Percentiles rank a stretch among this genome's conserved stretches.
Conservation (phyloP, 306 rosid genomes). For the Abrus pulchellus region DNA sequence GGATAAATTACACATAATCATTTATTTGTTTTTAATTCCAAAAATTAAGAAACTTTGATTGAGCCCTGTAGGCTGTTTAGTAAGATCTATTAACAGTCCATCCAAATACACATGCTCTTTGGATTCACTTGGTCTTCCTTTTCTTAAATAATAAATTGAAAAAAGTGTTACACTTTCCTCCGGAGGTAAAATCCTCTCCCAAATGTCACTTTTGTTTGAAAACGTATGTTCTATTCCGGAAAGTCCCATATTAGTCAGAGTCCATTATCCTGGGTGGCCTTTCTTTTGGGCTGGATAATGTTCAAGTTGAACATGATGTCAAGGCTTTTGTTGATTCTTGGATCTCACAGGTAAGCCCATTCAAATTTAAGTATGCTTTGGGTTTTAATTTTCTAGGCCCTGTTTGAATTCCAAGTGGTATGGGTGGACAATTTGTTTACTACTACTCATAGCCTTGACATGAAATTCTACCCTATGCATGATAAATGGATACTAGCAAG, state of each 20-base stretch:
- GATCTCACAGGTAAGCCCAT: conserved; percentile 3
- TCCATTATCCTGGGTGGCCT: background rate
- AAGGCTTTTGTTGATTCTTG: conserved; percentile 2
- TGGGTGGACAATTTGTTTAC: background rate
- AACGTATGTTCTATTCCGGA: background rate
- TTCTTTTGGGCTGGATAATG: conserved; percentile 1
- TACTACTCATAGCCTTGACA: conserved; percentile 24
- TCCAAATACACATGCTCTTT: background rate
- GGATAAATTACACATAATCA: background rate
- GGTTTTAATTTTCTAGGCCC: background rate
- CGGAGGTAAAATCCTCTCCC: background rate
- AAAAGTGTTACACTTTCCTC: background rate
- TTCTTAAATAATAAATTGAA: background rate
- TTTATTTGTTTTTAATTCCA: background rate
- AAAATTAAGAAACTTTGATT: background rate
- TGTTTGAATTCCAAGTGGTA: conserved; percentile 17
- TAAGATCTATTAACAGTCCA: background rate
- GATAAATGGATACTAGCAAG: conserved; percentile 21
- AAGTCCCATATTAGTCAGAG: background rate
- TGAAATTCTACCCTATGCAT: conserved; percentile 5
- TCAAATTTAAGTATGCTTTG: conserved; percentile 4
- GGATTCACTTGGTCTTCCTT: background rate
- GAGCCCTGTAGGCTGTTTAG: background rate
- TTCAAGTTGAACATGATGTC: background rate
- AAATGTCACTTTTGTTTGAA: background rate